Base-by-base conservation (phyloP, 768 basidiomycete genomes). In the Crepidotus variabilis region DNA sequence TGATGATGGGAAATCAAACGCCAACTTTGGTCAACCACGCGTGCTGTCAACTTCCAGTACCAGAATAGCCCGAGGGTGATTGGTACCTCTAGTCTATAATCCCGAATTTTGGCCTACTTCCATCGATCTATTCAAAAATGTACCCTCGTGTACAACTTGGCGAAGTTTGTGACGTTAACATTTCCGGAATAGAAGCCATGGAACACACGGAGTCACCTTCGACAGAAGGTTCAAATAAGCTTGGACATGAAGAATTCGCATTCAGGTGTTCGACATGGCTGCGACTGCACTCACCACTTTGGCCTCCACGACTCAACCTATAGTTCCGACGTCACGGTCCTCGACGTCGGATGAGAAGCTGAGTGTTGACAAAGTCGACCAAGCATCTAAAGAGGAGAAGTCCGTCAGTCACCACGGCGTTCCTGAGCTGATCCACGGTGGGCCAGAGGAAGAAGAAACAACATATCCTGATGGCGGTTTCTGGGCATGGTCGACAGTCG, bases 381-480 rank as follows among this genome's bases (percentile, higher is more conserved):
- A 36, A 36, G 35, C 35, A 36, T 36, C 35, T 8, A 36, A 36
- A 36, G 35, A 36, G 35, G 35, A 36, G 35, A 36, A 16, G 16
- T 36, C 35, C 9, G 16, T 36, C 16, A 36, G 35, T n/a, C n/a
- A n/a, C n/a, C n/a, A n/a, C 35, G 35, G 35, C 35, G 35, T 36
- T 36, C 35, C 35, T 16, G 35, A 36, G 16, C 35, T 36, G 35
- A 36, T 8, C 16, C 9, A 8, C 16, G 35, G 35, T 8, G 35
- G 35, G 35, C 8, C 35, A 36, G n/a, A n/a, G n/a, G 35, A 8
- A 36, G 9, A 8, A 8, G 35, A 36, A 48, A 8, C 47, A 9
- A 18, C 47, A 8, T 68, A 64, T 60, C 72, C 75, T 18, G 76
- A 78, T 23, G 76, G 77, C 28, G 77, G 77, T 7, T 67, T 66